Evolutionary conservation across 305 asterid species (phyloP).

Genomic region (Salvia sclarea): DNA sequence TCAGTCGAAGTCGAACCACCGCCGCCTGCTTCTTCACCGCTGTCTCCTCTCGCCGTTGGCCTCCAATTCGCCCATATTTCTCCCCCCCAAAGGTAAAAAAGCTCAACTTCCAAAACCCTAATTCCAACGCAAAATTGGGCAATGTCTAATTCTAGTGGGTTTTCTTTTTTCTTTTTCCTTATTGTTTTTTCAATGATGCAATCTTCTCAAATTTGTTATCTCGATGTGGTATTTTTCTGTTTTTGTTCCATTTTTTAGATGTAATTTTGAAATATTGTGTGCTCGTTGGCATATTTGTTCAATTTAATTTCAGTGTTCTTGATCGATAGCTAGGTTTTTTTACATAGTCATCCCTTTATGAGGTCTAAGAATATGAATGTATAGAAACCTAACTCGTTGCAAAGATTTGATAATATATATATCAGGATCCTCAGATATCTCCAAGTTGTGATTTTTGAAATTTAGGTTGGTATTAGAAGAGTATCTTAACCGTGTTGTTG

Average conservation of each 20-base stretch:
- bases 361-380: too few species aligned
- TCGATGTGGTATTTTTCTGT: too few species aligned
- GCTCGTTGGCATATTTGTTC: too few species aligned
- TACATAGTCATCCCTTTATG: too few species aligned
- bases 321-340: too few species aligned
- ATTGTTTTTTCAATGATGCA: background rate
- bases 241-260: background rate
- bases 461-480: background rate
- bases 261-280: background rate
- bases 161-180: background rate
- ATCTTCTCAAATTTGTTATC: background rate
- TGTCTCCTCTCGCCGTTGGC: background rate
- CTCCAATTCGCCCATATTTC: background rate
- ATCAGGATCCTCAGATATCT: background rate
- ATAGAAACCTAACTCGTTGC: too few species aligned
- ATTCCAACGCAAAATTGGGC: background rate
- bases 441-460: background rate
- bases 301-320: too few species aligned
- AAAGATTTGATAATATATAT: background rate
- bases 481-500: background rate
- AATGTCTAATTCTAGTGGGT: background rate
- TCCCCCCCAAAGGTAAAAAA: background rate
- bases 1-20: background rate
- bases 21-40: background rate
- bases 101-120: constrained; percentile 1